phyloP scores from a whole-genome alignment of 2,329 filamentous ascomycete species.

The Verticillium klebahnii region DNA sequence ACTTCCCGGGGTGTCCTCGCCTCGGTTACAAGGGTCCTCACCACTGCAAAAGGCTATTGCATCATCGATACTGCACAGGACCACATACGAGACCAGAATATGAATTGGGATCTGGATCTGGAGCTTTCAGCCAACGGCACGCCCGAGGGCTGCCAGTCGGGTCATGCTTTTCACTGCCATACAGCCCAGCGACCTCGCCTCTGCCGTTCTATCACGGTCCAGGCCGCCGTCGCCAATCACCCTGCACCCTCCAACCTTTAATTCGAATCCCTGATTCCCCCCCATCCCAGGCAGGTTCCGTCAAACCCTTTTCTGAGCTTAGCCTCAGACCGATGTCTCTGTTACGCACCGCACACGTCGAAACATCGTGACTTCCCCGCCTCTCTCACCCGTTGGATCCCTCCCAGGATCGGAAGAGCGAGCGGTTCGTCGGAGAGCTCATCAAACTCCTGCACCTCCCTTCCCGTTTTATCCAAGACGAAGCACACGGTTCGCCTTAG shows the following conservation, averaged over 20 bases:
- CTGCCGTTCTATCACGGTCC: not conserved
- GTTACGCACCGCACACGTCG: not conserved
- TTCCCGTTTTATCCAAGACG: not conserved
- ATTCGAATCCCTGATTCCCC: not conserved
- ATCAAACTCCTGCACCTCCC: not conserved
- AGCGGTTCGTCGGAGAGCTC: not conserved
- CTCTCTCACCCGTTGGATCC: not conserved
- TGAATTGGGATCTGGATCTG: not conserved
- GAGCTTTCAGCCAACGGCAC: not conserved
- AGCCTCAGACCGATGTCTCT: not conserved
- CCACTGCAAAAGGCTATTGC: not conserved
- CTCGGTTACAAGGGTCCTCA: not conserved
- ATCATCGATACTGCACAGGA: not conserved
- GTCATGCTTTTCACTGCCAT: not conserved
- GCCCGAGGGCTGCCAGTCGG: not conserved
- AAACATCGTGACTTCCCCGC: not conserved
- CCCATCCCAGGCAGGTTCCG: not conserved
- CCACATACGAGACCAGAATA: not conserved
- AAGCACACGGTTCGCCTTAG: conserved; percentile 1
- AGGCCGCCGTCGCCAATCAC: not conserved
- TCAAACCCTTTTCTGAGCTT: not conserved
- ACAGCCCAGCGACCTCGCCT: not conserved
- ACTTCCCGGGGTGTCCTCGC: not conserved
- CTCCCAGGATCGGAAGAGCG: not conserved
- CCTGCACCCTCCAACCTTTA: not conserved